phyloP scores from a whole-genome alignment of 2,329 filamentous ascomycete genomes.

The Diplodia scrobiculata region DNA sequence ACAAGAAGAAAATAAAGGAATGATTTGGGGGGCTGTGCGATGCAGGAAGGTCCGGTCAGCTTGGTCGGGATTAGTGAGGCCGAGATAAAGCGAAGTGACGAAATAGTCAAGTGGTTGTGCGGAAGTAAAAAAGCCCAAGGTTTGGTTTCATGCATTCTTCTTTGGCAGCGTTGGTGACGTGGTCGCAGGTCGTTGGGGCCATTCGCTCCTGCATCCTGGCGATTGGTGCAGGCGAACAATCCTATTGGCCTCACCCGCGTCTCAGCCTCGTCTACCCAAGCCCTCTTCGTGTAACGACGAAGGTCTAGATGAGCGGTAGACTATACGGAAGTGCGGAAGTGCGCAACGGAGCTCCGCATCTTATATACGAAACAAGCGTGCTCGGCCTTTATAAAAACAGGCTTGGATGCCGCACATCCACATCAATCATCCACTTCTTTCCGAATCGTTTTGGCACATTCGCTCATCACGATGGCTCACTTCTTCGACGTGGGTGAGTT shows the following conservation, averaged over 20 bases:
- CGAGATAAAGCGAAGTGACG: not conserved
- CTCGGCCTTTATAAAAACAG: not conserved
- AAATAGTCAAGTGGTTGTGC: not conserved
- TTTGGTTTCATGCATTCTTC: too few relatives aligned
- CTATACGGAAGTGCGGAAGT: not conserved
- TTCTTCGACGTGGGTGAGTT: too few relatives aligned
- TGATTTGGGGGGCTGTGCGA: not conserved
- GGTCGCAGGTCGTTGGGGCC: not conserved
- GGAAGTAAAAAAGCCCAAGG: not conserved
- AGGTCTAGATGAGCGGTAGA: not conserved
- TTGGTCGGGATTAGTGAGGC: not conserved
- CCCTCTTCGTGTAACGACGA: too few relatives aligned
- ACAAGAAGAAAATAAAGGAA: conserved; percentile 32
- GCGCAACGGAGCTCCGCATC: not conserved
- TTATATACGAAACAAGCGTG: not conserved
- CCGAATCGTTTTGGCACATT: too few relatives aligned
- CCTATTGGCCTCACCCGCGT: not conserved
- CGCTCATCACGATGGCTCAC: too few relatives aligned
- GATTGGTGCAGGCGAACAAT: not conserved
- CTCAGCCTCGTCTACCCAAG: too few relatives aligned
- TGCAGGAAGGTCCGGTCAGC: not conserved
- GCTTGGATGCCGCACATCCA: not conserved
- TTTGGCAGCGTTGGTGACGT: too few relatives aligned
- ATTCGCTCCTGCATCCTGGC: not conserved
- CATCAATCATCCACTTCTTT: too few relatives aligned